phyloP scores from a whole-genome alignment of 441 rosid genomes.

The Adansonia gregorii region DNA sequence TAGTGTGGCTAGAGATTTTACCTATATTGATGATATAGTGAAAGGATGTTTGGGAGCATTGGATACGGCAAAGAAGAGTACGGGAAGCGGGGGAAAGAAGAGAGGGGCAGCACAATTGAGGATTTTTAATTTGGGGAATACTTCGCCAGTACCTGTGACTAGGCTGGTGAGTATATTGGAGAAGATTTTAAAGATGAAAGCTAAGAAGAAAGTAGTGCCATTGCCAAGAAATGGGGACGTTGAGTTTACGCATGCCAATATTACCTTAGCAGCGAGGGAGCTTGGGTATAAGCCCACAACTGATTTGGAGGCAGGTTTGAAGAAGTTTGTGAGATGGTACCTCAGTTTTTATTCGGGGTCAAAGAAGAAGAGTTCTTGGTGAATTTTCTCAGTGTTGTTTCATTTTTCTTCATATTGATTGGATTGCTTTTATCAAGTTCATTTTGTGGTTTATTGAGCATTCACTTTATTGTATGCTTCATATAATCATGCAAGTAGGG shows the following conservation, averaged over 20 bases:
- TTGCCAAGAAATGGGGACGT: conserved; percentile 84
- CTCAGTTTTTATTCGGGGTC: conserved; percentile 47
- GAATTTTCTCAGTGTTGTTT: conserved; percentile 26
- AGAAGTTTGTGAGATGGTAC: conserved; percentile 82
- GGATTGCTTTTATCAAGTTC: conserved; percentile 4
- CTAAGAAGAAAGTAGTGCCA: conserved; percentile 64
- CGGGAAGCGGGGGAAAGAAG: conserved; percentile 82
- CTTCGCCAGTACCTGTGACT: conserved; percentile 66
- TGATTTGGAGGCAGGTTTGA: conserved; percentile 68
- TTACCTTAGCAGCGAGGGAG: conserved; percentile 64
- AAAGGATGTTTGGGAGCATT: conserved; percentile 73
- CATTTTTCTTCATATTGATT: conserved; percentile 9
- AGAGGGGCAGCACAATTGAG: conserved; percentile 61
- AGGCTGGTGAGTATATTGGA: conserved; percentile 66
- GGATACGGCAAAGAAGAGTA: conserved; percentile 81
- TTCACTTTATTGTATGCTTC: conserved; percentile 21
- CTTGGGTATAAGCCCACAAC: conserved; percentile 65
- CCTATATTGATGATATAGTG: conserved; percentile 79
- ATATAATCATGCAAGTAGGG: conserved; percentile 10
- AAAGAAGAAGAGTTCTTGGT: conserved; percentile 52
- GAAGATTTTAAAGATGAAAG: conserved; percentile 67
- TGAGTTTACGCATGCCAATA: conserved; percentile 70
- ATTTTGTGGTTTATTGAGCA: neutral
- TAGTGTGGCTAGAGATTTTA: conserved; percentile 78
- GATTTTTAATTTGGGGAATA: conserved; percentile 78